Percentiles rank a stretch among this genome's conserved stretches.
Evolutionary conservation across 192 early-diverging fungal genomes (phyloP).

Genomic region (Irineochytrium annulatum): DNA sequence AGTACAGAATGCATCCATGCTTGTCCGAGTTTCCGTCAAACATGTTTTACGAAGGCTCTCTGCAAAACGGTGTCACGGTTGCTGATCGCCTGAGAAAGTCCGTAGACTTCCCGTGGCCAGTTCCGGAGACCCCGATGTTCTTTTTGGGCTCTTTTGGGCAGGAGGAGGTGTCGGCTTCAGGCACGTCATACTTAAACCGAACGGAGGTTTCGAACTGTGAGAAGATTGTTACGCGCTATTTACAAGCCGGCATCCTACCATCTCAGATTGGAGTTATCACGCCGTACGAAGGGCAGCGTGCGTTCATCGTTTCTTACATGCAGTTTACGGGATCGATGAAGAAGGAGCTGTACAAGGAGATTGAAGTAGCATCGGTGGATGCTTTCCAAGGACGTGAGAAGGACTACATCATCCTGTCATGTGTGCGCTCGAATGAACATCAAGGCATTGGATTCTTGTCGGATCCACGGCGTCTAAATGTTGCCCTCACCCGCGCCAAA

Average conservation of each 20-base stretch:
- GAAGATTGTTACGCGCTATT: conserved; percentile 91
- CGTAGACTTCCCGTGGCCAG: conserved; percentile 96
- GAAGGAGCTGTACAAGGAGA: conserved; percentile 95
- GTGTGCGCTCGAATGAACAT: conserved; percentile 95
- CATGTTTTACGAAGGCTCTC: conserved; percentile 98
- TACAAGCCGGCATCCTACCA: conserved; percentile 80
- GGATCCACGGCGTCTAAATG: conserved; percentile 83
- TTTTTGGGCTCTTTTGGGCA: conserved; percentile 88
- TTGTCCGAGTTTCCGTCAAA: conserved; percentile 98
- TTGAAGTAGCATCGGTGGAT: conserved; percentile 98
- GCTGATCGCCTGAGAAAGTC: conserved; percentile 82
- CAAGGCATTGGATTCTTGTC: conserved; percentile 92
- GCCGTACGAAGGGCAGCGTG: conserved; percentile 97
- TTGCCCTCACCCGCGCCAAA: conserved; percentile 92
- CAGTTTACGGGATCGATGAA: conserved; percentile 84
- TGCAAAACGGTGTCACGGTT: conserved; percentile 95
- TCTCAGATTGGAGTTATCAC: conserved; percentile 97
- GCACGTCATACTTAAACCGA: conserved; percentile 96
- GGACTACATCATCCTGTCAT: conserved; percentile 97
- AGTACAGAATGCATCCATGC: conserved; percentile 99
- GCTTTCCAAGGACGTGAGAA: conserved; percentile 99
- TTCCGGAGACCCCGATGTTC: conserved; percentile 90
- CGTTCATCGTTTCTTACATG: conserved; percentile 95
- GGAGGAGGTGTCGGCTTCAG: conserved; percentile 95
- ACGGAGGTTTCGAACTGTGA: conserved; percentile 96